phyloP scores from a whole-genome alignment of 2,329 filamentous ascomycete genomes.

The Alternaria conjuncta region DNA sequence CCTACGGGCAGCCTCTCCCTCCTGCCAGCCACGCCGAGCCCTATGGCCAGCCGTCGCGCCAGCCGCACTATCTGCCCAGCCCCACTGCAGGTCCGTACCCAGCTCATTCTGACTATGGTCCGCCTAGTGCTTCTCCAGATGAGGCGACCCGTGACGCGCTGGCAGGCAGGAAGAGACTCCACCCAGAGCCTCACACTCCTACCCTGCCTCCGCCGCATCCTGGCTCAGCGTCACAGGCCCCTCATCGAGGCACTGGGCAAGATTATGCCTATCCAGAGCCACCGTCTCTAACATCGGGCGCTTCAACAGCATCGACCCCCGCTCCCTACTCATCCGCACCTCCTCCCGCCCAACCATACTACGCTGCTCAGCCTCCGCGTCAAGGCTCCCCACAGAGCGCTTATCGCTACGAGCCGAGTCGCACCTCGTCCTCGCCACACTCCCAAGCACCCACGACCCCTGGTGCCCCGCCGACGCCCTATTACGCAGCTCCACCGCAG shows the following conservation, averaged over 20 bases:
- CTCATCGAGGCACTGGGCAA: slow-evolving; percentile 42
- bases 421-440: slow-evolving; percentile 52
- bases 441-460: slow-evolving; percentile 48
- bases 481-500: slow-evolving; percentile 40
- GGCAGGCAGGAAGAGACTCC: slow-evolving; percentile 54
- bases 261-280: slow-evolving; percentile 54
- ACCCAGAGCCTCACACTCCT: slow-evolving; percentile 58
- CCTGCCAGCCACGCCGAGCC: slow-evolving; percentile 43
- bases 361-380: slow-evolving; percentile 47
- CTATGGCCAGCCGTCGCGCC: slow-evolving; percentile 48
- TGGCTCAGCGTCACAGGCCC: slow-evolving; percentile 51
- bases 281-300: slow-evolving; percentile 52
- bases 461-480: slow-evolving; percentile 37
- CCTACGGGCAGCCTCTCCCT: slow-evolving; percentile 58
- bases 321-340: slow-evolving; percentile 49
- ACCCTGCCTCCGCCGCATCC: slow-evolving; percentile 58
- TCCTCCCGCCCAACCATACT: slow-evolving; percentile 50
- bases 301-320: slow-evolving; percentile 53
- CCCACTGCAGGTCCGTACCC: slow-evolving; percentile 54
- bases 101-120: slow-evolving; percentile 43
- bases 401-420: slow-evolving; percentile 51
- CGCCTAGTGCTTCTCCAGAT: slow-evolving; percentile 45
- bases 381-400: slow-evolving; percentile 52
- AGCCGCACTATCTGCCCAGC: slow-evolving; percentile 53
- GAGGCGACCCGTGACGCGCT: slow-evolving; percentile 48